A percentile compares a stretch with the other conserved stretches of the same genome.
phyloP scores from a whole-genome alignment of 495 filamentous ascomycete genomes.

The Trichocladium uniseriatum region DNA sequence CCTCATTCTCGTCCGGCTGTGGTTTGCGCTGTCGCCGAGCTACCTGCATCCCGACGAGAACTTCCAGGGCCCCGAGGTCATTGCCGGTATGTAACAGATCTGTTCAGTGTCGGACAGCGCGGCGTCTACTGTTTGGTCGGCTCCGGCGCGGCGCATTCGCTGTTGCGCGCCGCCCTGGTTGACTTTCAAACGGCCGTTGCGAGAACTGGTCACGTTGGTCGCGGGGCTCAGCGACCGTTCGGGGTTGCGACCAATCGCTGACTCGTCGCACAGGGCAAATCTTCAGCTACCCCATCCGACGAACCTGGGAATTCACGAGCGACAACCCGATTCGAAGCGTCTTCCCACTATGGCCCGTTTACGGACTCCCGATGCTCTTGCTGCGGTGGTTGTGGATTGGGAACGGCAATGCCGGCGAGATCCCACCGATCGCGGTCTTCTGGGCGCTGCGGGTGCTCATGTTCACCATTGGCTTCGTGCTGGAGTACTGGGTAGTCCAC shows the following conservation, averaged over 20 bases:
- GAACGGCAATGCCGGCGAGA: slow-evolving; percentile 46
- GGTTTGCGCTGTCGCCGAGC: slow-evolving; percentile 88
- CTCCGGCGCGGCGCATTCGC: background rate
- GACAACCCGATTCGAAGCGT: slow-evolving; percentile 80
- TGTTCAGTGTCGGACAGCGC: background rate
- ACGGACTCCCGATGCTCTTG: slow-evolving; percentile 84
- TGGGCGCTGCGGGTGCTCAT: slow-evolving; percentile 78
- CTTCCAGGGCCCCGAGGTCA: slow-evolving; percentile 95
- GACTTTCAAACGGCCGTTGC: background rate
- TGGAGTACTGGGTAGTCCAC: slow-evolving; percentile 95
- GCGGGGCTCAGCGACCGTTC: background rate
- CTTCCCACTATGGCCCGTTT: slow-evolving; percentile 91
- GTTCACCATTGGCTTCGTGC: slow-evolving; percentile 88
- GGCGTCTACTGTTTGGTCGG: background rate
- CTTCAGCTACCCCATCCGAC: slow-evolving; percentile 74
- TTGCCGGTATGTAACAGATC: slow-evolving; percentile 61
- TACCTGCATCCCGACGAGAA: slow-evolving; percentile 98
- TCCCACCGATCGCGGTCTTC: slow-evolving; percentile 68
- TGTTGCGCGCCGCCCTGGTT: background rate
- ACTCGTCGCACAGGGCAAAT: slow-evolving; percentile 56
- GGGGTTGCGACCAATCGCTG: background rate
- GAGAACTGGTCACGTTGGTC: background rate
- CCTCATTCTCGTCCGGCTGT: slow-evolving; percentile 76
- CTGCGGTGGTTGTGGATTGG: slow-evolving; percentile 76
- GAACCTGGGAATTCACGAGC: slow-evolving; percentile 92